Evolutionary conservation across 179 eudicot species (phyloP).

Genomic region (Patellifolia procumbens): DNA sequence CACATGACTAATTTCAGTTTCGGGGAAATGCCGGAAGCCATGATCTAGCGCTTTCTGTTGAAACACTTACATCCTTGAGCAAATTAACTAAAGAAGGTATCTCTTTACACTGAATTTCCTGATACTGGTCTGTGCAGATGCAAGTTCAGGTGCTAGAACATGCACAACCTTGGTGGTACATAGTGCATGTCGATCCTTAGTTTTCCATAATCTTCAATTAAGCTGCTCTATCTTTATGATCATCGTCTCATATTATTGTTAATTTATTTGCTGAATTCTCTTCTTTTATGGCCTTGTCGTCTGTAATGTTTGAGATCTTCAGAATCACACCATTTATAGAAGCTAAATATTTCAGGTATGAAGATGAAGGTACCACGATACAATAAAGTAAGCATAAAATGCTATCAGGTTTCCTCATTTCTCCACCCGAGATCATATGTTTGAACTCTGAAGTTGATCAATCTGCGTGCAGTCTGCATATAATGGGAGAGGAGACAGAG

Average conservation of each 20-base stretch:
- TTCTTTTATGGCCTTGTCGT: not conserved
- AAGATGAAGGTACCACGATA: constrained; percentile 94
- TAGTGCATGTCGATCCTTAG: not conserved
- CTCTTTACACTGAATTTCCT: not conserved
- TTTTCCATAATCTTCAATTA: not conserved
- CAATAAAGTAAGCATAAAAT: constrained; percentile 65
- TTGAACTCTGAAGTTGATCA: constrained; percentile 24
- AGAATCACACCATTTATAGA: constrained; percentile 13
- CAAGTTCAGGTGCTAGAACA: constrained; percentile 11
- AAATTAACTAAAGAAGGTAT: constrained; percentile 87
- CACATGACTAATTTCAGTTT: constrained; percentile 46
- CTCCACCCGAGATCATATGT: constrained; percentile 17
- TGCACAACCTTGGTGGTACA: constrained; percentile 2
- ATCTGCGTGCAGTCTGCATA: constrained; percentile 75
- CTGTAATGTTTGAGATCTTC: constrained; percentile 10
- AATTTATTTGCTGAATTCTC: not conserved
- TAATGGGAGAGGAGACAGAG: constrained; percentile 87
- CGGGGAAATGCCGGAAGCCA: constrained; percentile 99
- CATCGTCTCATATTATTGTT: constrained; percentile 2
- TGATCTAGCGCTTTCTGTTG: constrained; percentile 77
- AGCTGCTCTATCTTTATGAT: not conserved
- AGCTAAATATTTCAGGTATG: constrained; percentile 51
- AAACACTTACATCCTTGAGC: constrained; percentile 73
- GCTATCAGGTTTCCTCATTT: constrained; percentile 19
- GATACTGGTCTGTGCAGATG: not conserved